A percentile compares a stretch with the other conserved stretches of the same genome.
Evolutionary conservation across 2,329 filamentous ascomycete species (phyloP).

Genomic region (Ilyonectria mors-panacis): DNA sequence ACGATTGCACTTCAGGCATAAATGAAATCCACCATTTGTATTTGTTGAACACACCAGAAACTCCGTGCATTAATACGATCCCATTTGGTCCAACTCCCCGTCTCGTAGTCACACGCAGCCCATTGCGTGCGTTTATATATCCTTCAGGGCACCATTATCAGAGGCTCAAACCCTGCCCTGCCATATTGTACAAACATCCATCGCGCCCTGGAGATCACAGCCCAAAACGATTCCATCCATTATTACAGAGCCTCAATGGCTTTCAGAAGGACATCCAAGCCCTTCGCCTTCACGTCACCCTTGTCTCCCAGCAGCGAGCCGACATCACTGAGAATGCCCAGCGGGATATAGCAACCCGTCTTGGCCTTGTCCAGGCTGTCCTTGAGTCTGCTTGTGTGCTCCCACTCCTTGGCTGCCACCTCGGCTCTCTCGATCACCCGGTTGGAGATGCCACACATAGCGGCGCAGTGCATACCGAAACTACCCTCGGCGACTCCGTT

Average conservation of each 20-base stretch:
- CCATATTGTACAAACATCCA: slow-evolving; percentile 33
- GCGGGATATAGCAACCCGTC: slow-evolving; percentile 83
- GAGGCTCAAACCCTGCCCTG: slow-evolving; percentile 21
- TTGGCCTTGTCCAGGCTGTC: slow-evolving; percentile 88
- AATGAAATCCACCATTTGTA: neutral
- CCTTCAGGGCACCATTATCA: slow-evolving; percentile 18
- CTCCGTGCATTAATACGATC: slow-evolving; percentile 5
- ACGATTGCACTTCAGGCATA: neutral
- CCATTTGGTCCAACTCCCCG: slow-evolving; percentile 7
- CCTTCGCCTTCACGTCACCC: slow-evolving; percentile 64
- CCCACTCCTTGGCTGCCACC: slow-evolving; percentile 90
- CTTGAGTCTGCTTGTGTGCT: slow-evolving; percentile 92
- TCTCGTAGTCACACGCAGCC: slow-evolving; percentile 11
- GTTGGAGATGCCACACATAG: slow-evolving; percentile 94
- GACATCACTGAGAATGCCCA: slow-evolving; percentile 91
- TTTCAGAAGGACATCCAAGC: slow-evolving; percentile 71
- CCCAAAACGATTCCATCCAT: slow-evolving; percentile 14
- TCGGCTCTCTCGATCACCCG: slow-evolving; percentile 90
- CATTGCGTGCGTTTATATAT: slow-evolving; percentile 16
- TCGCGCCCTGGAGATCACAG: slow-evolving; percentile 29
- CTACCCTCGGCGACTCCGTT: slow-evolving; percentile 94
- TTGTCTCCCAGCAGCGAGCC: slow-evolving; percentile 79
- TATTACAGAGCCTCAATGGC: slow-evolving; percentile 71
- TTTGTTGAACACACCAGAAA: neutral
- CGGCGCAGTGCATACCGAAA: slow-evolving; percentile 98